Base-by-base conservation (phyloP, 2,329 filamentous ascomycete genomes). In the Dactylellina cionopaga region DNA sequence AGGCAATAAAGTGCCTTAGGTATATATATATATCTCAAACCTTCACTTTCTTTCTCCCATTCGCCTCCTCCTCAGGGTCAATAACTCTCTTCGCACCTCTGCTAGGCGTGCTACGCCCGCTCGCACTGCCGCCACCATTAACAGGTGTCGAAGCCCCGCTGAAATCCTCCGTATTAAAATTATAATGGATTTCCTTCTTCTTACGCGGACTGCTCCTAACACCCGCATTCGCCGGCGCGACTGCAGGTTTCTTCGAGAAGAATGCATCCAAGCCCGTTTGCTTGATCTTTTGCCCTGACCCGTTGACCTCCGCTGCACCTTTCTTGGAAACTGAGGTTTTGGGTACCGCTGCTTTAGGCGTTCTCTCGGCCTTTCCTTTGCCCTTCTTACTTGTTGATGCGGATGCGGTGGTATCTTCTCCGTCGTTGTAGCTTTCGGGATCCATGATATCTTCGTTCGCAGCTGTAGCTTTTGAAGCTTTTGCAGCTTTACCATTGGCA, bases 161-260 rank as follows among this genome's bases (percentile, higher is more conserved):
- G 13, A 47, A 17, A 29, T 71, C 59, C 6, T 55, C 59, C 17
- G 11, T 19, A 13, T 33, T 51, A 25, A 70, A 33, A 27, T 5
- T 58, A 7, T 63, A 37, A 5, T 9, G 39, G 10, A 41, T 9
- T 5, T 72, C 68, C 46, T 65, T 65, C 25, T 31, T 64, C 47
- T 72, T 72, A n/a, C 68, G 65, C 31, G 68, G 68, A 39, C 68
- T 72, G 49, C 68, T 72, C 33, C 68, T 64, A 51, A 72, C 68
- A 2, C 68, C 59, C 3, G 59, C 46, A 9, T 27, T 37, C 3
- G 37, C 37, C 2, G 49, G 13, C 17, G 52, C 29, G 1, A 58
- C 37, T 1, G 35, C 52, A 1, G 59, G 52, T 43, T 72, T 72
- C 52, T 72, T 72, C 22, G 59, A 54, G 24, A 72, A 72, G 31